Base-by-base conservation (phyloP, 768 basidiomycete species). In the Leucocoprinus leucothites region DNA sequence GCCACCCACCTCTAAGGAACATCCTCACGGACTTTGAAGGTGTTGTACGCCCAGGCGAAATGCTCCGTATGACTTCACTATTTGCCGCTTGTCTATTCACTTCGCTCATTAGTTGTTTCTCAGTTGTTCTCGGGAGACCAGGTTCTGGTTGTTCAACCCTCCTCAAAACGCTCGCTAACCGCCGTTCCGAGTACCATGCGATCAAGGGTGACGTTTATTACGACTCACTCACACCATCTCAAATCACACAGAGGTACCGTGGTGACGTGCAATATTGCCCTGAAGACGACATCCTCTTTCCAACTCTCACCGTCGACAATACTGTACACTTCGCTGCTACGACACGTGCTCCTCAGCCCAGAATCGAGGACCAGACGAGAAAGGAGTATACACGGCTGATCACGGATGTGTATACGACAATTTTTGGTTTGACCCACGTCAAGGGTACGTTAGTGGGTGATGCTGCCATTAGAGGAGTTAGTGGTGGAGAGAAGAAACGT, bases 211-310 rank as follows among this genome's bases (percentile, higher is more conserved):
- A 86, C 0, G 80, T 94, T 2, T 71, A 75, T 45, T 97, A 95
- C 63, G 89, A 90, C 64, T 85, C 89, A 1, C 77, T 95, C 56
- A 70, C 83, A 0, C 81, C 88, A 1, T 69, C 80, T 1, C 77
- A 91, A 53, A 78, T 95, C 51, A 60, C 66, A 56, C 78, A 81
- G 57, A 79, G 79, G 49, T 88, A 83, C 65, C 85, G 87, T 2
- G 94, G 93, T 14, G 91, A 91, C 63, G 85, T 91, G 1, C 81
- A 82, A 52, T 93, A 91, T 65, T 86, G 81, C 57, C 88, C 89
- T 0, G 91, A 91, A 71, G 91, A 93, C 61, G 91, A 95, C 64
- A 74, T 89, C 1, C 91, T 93, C 65, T 89, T 94, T 61, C 88
- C 92, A 4, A 89, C 87, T 9, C 77, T 96, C 24, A 90, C 88